These are phyloP conservation scores for Fusarium sp. DNA, from an alignment of 2,329 filamentous ascomycete species.

Conservation along the genomic window DNA sequence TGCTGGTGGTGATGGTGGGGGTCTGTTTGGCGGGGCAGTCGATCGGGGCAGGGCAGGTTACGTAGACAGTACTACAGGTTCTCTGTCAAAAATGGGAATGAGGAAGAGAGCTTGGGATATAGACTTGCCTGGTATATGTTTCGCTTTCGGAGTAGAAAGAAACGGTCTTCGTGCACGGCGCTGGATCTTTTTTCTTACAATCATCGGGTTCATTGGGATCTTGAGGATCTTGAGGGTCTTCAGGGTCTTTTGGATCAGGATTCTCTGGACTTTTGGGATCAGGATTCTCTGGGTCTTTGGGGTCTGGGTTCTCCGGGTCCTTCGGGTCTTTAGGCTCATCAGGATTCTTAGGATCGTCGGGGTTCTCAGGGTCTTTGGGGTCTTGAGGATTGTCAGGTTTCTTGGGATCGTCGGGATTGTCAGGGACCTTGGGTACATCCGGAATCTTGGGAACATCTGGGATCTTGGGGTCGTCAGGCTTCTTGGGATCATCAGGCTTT, in stretches of 20 bases:
- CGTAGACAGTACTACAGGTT: not conserved
- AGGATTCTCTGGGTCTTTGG: not conserved
- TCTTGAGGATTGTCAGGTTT: not conserved
- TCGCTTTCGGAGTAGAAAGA: not conserved
- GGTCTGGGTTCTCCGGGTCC: not conserved
- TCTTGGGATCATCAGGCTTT: not conserved
- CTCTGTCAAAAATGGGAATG: not conserved
- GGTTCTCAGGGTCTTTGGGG: not conserved
- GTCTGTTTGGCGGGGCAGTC: not conserved
- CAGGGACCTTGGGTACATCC: not conserved
- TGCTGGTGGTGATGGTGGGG: not conserved
- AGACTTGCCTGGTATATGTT: not conserved
- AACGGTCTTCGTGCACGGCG: not conserved
- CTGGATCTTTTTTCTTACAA: not conserved
- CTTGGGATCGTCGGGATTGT: not conserved
- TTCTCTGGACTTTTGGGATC: not conserved
- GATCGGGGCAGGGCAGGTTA: not conserved
- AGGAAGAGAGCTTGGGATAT: too few species aligned
- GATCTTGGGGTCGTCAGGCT: not conserved
- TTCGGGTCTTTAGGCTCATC: accelerated
- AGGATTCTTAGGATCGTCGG: not conserved
- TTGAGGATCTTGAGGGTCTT: not conserved
- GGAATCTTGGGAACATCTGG: not conserved
- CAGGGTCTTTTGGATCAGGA: not conserved
- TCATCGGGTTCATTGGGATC: not conserved